Conservation (phyloP, 2,329 filamentous ascomycete genomes). For the Neofusicoccum sp. region DNA sequence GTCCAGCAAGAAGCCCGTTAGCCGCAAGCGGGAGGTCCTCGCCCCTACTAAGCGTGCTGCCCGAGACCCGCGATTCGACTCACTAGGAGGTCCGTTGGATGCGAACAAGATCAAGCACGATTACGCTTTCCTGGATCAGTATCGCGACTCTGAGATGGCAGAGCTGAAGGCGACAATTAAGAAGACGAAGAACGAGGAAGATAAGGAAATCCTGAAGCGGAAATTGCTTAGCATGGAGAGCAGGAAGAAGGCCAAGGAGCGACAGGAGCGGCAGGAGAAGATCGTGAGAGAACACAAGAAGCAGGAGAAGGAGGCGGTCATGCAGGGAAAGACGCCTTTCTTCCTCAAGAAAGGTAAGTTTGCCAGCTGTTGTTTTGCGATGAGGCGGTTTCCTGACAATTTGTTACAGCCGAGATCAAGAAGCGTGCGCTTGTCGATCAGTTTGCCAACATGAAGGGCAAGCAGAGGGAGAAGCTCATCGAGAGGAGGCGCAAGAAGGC, state of each 20-base stretch:
- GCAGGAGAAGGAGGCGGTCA: conserved; percentile 80
- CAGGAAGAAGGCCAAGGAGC: conserved; percentile 66
- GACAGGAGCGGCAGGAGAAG: conserved; percentile 67
- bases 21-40: conserved; percentile 74
- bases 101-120: conserved; percentile 63
- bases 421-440: conserved; percentile 13
- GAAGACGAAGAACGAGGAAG: conserved; percentile 61
- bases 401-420: conserved; percentile 55
- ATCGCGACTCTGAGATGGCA: conserved; percentile 78
- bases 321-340: conserved; percentile 76
- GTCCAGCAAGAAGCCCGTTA: conserved; percentile 79
- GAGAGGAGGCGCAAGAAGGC: conserved; percentile 89
- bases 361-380: neutral
- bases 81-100: conserved; percentile 56
- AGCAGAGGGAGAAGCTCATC: conserved; percentile 74
- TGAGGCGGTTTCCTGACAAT: conserved; percentile 22
- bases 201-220: conserved; percentile 69
- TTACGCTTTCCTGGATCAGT: conserved; percentile 86
- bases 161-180: conserved; percentile 68
- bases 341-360: conserved; percentile 74
- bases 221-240: conserved; percentile 77
- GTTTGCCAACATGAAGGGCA: conserved; percentile 16
- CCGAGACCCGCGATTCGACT: conserved; percentile 88
- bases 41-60: conserved; percentile 55
- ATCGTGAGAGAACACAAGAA: conserved; percentile 73